phyloP scores from a whole-genome alignment of 192 early-diverging fungal species.

The Coemansia sp. region DNA sequence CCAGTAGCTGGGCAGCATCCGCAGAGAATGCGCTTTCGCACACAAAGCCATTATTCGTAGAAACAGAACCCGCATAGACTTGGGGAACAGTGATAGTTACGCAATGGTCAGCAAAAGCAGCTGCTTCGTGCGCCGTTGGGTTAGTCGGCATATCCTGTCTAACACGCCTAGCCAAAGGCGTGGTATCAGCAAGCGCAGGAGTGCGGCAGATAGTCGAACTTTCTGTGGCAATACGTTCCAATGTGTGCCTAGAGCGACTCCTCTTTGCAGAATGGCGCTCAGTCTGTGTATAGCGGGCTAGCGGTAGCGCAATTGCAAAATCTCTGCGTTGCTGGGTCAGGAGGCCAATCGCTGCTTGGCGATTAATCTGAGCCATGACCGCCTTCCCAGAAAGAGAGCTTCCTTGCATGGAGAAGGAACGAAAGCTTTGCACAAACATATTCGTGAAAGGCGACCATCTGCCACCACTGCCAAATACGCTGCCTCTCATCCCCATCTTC shows the following conservation, averaged over 20 bases:
- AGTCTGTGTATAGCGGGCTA: not conserved
- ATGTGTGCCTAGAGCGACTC: not conserved
- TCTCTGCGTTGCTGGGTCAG: conserved; percentile 40
- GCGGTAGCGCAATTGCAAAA: conserved; percentile 18
- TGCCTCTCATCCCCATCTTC: conserved; percentile 1
- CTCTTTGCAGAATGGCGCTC: too few relatives aligned
- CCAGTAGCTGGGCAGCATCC: conserved; percentile 22
- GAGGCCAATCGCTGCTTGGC: conserved; percentile 25
- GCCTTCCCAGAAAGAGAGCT: conserved; percentile 17
- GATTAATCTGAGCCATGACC: conserved; percentile 37
- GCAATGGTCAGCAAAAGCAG: conserved; percentile 22
- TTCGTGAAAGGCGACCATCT: conserved; percentile 41
- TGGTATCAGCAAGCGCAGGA: not conserved
- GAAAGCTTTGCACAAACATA: conserved; percentile 16
- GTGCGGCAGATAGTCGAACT: not conserved
- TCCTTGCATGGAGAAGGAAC: conserved; percentile 11
- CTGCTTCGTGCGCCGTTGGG: conserved; percentile 13
- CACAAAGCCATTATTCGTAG: not conserved
- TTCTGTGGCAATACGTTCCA: not conserved
- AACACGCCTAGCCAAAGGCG: not conserved
- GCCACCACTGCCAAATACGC: conserved; percentile 42
- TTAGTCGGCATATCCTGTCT: not conserved
- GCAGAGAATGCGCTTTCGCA: conserved; percentile 6
- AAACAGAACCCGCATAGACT: conserved; percentile 9
- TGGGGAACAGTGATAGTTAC: conserved; percentile 40